Base-by-base conservation (phyloP, 2,329 filamentous ascomycete genomes). In the Cytospora schulzeri region DNA sequence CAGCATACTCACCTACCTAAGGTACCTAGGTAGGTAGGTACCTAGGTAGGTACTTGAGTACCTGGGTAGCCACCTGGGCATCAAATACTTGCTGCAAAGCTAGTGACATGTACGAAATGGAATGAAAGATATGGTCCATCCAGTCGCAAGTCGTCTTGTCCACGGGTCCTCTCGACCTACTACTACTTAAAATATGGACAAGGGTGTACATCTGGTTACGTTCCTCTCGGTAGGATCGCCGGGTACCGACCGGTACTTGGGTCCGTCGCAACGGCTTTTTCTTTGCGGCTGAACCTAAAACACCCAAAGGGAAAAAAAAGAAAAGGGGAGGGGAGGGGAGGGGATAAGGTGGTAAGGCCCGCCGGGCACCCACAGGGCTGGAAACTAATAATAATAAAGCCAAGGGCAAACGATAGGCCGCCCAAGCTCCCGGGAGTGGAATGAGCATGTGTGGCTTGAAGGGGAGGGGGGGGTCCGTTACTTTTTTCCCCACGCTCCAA, bases 81-180 rank as follows among this genome's bases (percentile, higher is more conserved):
- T 6, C 19, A n/a, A 9, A 19, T n/a, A 41, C 19, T 41, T 41
- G 38, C 4, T 41, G 15, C 38, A 19, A 7, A 41, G 38, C 17
- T 41, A n/a, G 38, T 41, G 38, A 41, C 38, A 19, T 4, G 38
- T n/a, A 9, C 19, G 38, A 41, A 5, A n/a, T 41, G 8, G 15
- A 7, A 11, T 41, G 33, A 28, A 55, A 28, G 51, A 45, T 48
- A 35, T 48, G 53, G 51, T 35, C 59, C 59, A 55, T 28, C 59
- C 59, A 61, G 59, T 61, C 59, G 59, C 51, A 55, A 61, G 51
- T n/a, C 59, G 59, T 61, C 51, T 29, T 61, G 35, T 38, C 14
- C 31, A 6, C 31, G 2, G 8, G 31, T 11, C 35, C 35, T 17
- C 9, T 19, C 38, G 15, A 17, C 9, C 14, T 41, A 19, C 14